Evolutionary conservation across 352 stramenopile genomes (phyloP), one percentile per base, ranked within the genome.

Genomic region (Phytophthora pinifolia): DNA sequence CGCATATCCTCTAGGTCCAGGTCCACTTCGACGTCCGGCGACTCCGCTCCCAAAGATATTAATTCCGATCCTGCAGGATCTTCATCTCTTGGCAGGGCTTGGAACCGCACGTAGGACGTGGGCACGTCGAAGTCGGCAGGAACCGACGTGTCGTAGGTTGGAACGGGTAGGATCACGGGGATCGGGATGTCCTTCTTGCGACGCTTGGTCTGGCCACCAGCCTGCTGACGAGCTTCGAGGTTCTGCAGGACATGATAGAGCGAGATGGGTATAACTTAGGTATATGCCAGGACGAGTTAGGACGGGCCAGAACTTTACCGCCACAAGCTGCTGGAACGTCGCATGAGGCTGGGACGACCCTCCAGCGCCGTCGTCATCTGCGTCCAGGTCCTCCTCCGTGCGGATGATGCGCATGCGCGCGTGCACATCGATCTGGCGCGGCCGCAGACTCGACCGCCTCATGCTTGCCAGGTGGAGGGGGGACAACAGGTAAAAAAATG

Each of bases 131-230:
- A 94, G 53, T 91, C 79, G 22, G 70, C 67, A 30, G 67, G 44
- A 8, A 95, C 76, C 27, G 79, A 79, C 31, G 70, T 70, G 32
- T 92, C 79, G 55, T 95, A 94, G 9, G 67, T 68, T 20, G 67
- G 51, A 2, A 91, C 80, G 2, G 72, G 64, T 15, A 89, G 67
- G 54, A 87, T 94, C 54, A 94, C 75, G 10, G 85, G 84, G 34
- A 90, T 95, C 17, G 85, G 80, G 57, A 94, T 95, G 59, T 93
- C 86, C 63, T 92, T 93, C 68, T 94, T 93, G 58, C 83, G 88
- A 27, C 83, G 69, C 30, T 80, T 81, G 2, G 59, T 57, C 62
- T 66, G 60, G 0, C 46, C 49, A 0, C 52, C 47, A 44, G 72
- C 49, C 33, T 76, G 70, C 25, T 82, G 63, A 38, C 79, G 79